Base-by-base conservation (phyloP, 2,329 filamentous ascomycete species). In the Diplodia mutila region DNA sequence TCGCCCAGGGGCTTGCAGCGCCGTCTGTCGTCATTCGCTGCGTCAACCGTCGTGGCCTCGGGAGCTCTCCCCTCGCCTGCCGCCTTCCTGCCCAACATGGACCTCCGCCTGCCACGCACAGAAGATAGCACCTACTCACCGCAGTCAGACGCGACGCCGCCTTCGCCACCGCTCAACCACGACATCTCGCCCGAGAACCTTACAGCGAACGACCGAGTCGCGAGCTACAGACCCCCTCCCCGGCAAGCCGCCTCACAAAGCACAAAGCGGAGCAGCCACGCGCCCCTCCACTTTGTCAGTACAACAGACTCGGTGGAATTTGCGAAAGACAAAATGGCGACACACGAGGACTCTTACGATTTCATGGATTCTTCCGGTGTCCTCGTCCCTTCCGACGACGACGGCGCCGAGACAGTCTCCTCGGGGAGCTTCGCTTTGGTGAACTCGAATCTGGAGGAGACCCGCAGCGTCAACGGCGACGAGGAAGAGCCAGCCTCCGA, bases 341-440 rank as follows among this genome's bases (percentile, higher is more conserved):
- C 42, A 12, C 42, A 51, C 27, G 59, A 63, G 11, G 59, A 63
- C 11, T 18, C 46, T 6, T 63, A 51, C 46, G 59, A 63, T 48
- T 51, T 51, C 12, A 46, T 63, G n/a, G 59, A 63, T 12, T 63
- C 59, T 29, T 63, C 59, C 9, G 59, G 59, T 23, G 59, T 63
- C 42, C 59, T 63, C 21, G 59, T 63, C 6, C 59, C 59, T 34
- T 63, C 59, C 16, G 59, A 63, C 29, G 67, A 69, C n/a, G 67
- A 67, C 25, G 67, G 59, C 25, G 67, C 63, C 39, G 63, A 67
- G 29, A 67, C 66, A 27, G 59, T 67, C 21, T 63, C 57, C 21
- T 66, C 64, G 14, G 53, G 52, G 34, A 63, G 59, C 51, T 67
- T 67, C 39, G 52, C 66, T 42, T 18, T 63, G 34, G 48, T 57